Evolutionary conservation across 306 rosid genomes (phyloP), one percentile per base, ranked within the genome.

Genomic region (Echinosophora koreensis): DNA sequence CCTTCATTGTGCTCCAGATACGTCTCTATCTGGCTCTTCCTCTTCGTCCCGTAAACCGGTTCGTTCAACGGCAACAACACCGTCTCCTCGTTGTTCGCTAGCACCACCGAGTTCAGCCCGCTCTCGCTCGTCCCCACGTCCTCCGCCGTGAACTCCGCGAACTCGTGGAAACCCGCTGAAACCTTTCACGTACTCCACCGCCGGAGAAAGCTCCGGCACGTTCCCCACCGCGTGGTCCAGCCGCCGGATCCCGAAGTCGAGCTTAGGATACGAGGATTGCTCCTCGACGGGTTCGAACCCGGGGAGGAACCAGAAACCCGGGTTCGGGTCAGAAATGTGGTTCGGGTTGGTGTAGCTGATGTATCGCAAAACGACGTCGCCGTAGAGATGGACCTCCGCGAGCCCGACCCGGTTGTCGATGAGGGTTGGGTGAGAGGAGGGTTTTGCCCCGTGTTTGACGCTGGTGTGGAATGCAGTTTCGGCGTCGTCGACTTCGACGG

Each of bases 181-280:
- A 0, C 60, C 61, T 13, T 89, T 92, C 22, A 95, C 65, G 81
- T 92, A 92, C 0, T 79, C 66, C 46, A 87, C 56, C 0, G 82
- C 88, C 13, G 93, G 11, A 0, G 76, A 76, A 1, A 95, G 85
- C 22, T 87, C 91, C 69, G 86, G 76, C 52, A 95, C 94, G 85
- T 95, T 95, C 13, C 99, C 98, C 0, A 95, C 98, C 7, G 99
- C 97, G 70, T 95, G 99, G 74, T 95, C 97, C 0, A 95, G 90
- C 8, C 89, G 73, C 16, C 90, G 88, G 59, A 95, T 79, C 10
- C 97, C 97, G 64, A 75, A 95, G 50, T 95, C 99, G 2, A 90
- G 42, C 1, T 71, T 14, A 1, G 86, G 90, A 2, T 14, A 76
- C 3, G 92, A 83, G 0, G 86, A 83, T 9, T 27, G 27, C 30